Base-by-base conservation (phyloP, 495 filamentous ascomycete species). In the Neurospora terricola region DNA sequence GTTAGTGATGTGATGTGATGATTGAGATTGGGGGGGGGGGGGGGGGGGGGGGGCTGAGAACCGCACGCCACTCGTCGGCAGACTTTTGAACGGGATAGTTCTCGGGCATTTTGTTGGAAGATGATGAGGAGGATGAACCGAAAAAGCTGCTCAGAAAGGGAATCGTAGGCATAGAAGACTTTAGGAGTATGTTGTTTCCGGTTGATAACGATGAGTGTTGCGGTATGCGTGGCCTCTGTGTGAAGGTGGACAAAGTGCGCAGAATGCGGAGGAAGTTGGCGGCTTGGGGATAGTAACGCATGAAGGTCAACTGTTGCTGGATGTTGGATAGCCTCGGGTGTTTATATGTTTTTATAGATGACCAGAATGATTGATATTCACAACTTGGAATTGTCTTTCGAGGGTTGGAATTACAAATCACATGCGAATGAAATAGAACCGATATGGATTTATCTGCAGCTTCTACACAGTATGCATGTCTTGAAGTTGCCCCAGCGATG, bases 81-180 rank as follows among this genome's bases (percentile, higher is more conserved):
- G 83, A 89, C 82, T 93, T 93, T 83, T 96, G 82, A 70, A 94
- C 88, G 7, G 95, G 94, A 77, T 90, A 93, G 39, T 91, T 90
- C 39, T 68, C 70, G 38, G 76, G 70, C 89, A 93, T 96, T 69
- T 87, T 90, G 79, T 81, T 77, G 72, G 82, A 73, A 37, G 80
- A 76, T 12, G 84, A 86, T 43, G 87, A 90, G 54, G 83, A 54
- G 45, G 48, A 27, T 59, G 48, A 85, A 73, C 90, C 87, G 83
- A 97, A 97, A n/a, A 95, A 84, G 73, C 91, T 90, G 74, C 90
- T 84, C 38, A 97, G 79, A 70, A 97, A 94, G 4, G 94, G 92
- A 75, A 96, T 89, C 7, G 86, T 84, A 16, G 92, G 88, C 83
- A 92, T 91, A 72, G 90, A 90, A 75, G 73, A 62, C 45, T 69